Percentiles rank a stretch among this genome's conserved stretches.
These are phyloP conservation scores for Candida methanosorbosa DNA, from an alignment of 805 yeast species.

Conservation along the genomic window DNA sequence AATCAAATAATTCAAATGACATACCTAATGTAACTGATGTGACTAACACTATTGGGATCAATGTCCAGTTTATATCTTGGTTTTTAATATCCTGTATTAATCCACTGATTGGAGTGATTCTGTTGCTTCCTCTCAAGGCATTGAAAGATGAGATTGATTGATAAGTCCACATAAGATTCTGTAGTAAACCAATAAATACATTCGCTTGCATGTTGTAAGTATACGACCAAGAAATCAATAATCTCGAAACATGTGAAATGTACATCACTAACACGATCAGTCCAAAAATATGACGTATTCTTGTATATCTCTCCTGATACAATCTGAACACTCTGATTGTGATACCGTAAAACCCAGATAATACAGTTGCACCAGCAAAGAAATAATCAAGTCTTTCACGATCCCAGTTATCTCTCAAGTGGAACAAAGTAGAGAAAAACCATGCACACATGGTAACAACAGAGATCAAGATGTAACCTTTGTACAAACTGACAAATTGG, in stretches of 20 bases:
- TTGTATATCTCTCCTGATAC: conserved; percentile 28
- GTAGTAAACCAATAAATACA: conserved; percentile 67
- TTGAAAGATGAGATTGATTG: conserved; percentile 24
- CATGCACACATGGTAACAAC: conserved; percentile 77
- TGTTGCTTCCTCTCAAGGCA: conserved; percentile 8
- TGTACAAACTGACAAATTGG: conserved; percentile 20
- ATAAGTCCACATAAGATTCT: conserved; percentile 48
- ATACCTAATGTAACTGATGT: conserved; percentile 57
- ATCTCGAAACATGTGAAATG: conserved; percentile 52
- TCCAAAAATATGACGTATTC: conserved; percentile 28
- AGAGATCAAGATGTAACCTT: conserved; percentile 40
- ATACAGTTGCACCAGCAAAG: conserved; percentile 84
- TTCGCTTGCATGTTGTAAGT: conserved; percentile 93
- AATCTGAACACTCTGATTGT: conserved; percentile 51
- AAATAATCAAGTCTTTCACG: conserved; percentile 89
- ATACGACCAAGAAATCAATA: conserved; percentile 75
- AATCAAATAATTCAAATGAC: conserved; percentile 88
- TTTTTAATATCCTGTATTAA: conserved; percentile 12
- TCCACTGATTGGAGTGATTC: conserved; percentile 2
- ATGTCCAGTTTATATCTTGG: conserved; percentile 30
- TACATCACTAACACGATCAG: conserved; percentile 42
- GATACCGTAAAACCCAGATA: conserved; percentile 70
- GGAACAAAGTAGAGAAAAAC: conserved; percentile 81
- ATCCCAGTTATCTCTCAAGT: conserved; percentile 66
- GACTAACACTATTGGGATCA: conserved; percentile 45